Evolutionary conservation across 805 yeast genomes (phyloP), one percentile per base, ranked within the genome.

Genomic region (Kuraishia molischiana): DNA sequence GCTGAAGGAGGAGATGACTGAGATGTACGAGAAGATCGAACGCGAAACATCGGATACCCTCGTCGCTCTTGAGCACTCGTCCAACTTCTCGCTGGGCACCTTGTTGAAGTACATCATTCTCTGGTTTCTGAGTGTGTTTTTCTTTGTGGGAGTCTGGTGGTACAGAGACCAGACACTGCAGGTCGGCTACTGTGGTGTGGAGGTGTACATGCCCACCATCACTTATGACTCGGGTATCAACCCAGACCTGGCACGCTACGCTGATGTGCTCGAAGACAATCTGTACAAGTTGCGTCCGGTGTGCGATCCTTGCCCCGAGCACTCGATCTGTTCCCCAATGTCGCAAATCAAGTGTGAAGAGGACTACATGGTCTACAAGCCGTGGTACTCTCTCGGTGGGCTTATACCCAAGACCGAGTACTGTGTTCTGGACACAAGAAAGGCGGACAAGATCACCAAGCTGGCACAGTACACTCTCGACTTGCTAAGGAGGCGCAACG

Each of bases 301-400:
- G 1, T 90, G 98, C 60, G 59, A 72, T 3, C 72, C 72, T 19
- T 90, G 97, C 53, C 97, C 97, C 2, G 71, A 67, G 3, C 79
- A 89, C 58, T 92, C 89, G 0, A 64, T 73, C 29, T 90, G 97
- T 58, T 75, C 68, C 44, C 73, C 76, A 19, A 53, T 67, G 33
- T 62, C 82, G 48, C 62, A 68, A 37, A 50, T 84, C 6, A 76
- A 70, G 40, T 90, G 98, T 58, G 77, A 74, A 47, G 78, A 77
- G 33, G 95, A 80, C 40, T 83, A 64, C 51, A 54, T 72, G 34
- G 66, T 62, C 26, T 50, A 51, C 29, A 63, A 69, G 37, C 79
- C 80, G 13, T 70, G 78, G 69, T 65, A 72, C 44, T 60, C 73
- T 29, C 52, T 75, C 24, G 64, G 69, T 41, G 80, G 84, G 4